Conservation (phyloP, 257 asterid genomes). For the Leptodermis oblonga region DNA sequence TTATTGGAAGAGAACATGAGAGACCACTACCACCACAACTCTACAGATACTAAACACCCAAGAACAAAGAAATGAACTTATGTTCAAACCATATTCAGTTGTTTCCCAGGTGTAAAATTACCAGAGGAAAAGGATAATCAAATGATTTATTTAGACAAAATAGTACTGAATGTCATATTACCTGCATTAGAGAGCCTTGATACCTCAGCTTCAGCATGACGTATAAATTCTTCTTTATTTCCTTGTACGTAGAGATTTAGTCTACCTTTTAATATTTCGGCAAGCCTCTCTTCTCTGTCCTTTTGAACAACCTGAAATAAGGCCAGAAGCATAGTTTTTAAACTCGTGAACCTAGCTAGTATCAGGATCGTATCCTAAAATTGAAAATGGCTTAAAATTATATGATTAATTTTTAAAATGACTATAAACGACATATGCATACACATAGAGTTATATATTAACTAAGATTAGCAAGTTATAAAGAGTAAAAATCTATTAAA, state of each 20-base stretch:
- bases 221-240: slow-evolving; percentile 71
- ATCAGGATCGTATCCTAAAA: too few species aligned
- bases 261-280: slow-evolving; percentile 64
- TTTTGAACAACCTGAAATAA: slow-evolving; percentile 62
- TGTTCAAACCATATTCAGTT: background rate
- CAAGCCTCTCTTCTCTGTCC: slow-evolving; percentile 98
- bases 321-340: too few species aligned
- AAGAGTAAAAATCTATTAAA: too few species aligned
- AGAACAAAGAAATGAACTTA: background rate
- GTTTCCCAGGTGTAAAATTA: background rate
- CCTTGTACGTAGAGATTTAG: slow-evolving; percentile 87
- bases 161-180: slow-evolving; percentile 14
- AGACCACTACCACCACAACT: background rate
- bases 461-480: too few species aligned
- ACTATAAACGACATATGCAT: too few species aligned
- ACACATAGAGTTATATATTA: too few species aligned
- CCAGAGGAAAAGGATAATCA: background rate
- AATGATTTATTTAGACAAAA: background rate
- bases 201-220: slow-evolving; percentile 80
- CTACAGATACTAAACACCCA: background rate
- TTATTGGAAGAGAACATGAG: background rate
- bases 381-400: too few species aligned
- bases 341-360: too few species aligned
- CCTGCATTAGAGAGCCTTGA: slow-evolving; percentile 89
- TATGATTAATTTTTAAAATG: too few species aligned